Conservation (phyloP, 768 basidiomycete species). For the Cyclocybe aegerita region DNA sequence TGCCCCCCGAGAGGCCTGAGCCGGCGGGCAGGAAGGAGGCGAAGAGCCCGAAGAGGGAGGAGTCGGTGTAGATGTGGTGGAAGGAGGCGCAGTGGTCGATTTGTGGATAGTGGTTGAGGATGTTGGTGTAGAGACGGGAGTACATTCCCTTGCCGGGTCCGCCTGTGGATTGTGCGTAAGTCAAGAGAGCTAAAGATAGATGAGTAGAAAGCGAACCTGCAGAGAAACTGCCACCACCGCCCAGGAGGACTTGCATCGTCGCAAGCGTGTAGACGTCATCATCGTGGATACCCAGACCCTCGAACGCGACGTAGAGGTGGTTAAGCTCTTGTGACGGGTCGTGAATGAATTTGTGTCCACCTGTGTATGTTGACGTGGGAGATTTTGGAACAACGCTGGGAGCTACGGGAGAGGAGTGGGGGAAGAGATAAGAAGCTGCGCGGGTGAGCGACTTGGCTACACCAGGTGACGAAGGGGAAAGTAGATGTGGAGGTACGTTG, state of each 20-base stretch:
- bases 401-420: constrained; percentile 29
- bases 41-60: constrained; percentile 89
- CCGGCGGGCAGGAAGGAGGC: constrained; percentile 77
- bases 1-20: constrained; percentile 55
- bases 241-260: constrained; percentile 91
- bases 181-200: not conserved
- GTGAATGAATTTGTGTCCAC: constrained; percentile 74
- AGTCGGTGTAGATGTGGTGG: constrained; percentile 97
- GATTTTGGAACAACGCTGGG: constrained; percentile 27
- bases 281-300: constrained; percentile 88
- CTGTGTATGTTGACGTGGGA: constrained; percentile 70
- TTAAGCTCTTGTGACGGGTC: constrained; percentile 73
- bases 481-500: constrained; percentile 53
- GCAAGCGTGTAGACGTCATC: constrained; percentile 92
- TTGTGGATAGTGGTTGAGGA: constrained; percentile 91
- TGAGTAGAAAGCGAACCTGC: constrained; percentile 51
- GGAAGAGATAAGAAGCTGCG: constrained; percentile 76
- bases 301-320: constrained; percentile 91
- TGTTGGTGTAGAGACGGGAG: constrained; percentile 92
- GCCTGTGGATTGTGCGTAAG: constrained; percentile 39
- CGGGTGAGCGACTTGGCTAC: constrained; percentile 70
- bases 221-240: constrained; percentile 95
- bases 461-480: constrained; percentile 49
- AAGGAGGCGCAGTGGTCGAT: constrained; percentile 95
- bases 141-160: constrained; percentile 99